phyloP scores from a whole-genome alignment of 179 eudicot genomes.

The Actinidia polygama region DNA sequence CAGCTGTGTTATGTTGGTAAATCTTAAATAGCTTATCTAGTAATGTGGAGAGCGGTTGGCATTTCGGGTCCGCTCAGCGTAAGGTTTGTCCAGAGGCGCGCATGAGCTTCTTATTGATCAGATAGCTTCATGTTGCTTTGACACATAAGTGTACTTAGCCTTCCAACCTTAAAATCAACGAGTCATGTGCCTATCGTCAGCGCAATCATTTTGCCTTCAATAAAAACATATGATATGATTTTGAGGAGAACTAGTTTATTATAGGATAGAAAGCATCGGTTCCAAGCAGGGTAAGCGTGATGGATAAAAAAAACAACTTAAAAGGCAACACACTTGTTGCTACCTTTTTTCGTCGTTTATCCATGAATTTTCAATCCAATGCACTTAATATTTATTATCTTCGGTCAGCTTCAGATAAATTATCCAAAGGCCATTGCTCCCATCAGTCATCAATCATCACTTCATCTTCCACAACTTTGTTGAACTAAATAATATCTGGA shows the following conservation, averaged over 20 bases:
- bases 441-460: background rate
- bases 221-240: background rate
- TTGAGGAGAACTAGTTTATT: background rate
- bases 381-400: background rate
- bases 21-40: background rate
- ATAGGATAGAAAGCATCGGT: background rate
- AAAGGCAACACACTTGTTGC: background rate
- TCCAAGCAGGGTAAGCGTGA: background rate
- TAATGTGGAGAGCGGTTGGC: no score
- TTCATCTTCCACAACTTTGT: background rate
- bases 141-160: background rate
- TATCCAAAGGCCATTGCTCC: background rate
- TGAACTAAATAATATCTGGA: background rate
- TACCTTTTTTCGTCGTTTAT: background rate
- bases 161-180: conserved; percentile 4
- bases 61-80: no score
- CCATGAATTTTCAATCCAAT: background rate
- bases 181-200: background rate
- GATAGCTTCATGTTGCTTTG: background rate
- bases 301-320: no score
- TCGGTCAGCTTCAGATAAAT: background rate
- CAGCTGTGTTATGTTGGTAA: background rate
- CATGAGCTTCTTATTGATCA: background rate
- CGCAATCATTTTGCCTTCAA: background rate
- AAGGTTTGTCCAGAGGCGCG: background rate